These are phyloP conservation scores for Sisymbrium irio DNA, from an alignment of 345 rosid genomes.

Conservation along the genomic window DNA sequence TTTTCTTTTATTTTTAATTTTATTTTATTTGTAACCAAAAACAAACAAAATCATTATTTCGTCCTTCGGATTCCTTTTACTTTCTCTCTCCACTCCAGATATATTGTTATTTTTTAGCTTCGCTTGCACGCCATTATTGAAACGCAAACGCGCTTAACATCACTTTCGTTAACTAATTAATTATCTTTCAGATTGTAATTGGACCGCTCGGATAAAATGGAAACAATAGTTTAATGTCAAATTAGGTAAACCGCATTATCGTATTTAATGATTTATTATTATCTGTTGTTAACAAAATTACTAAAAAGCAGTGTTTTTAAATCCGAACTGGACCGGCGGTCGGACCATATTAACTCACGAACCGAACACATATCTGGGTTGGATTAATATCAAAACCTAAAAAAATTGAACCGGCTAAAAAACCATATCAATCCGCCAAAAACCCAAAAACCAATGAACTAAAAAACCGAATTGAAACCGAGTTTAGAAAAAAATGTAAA, in stretches of 20 bases:
- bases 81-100: neutral
- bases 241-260: constrained; percentile 19
- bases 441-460: too few species aligned
- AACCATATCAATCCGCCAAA: too few species aligned
- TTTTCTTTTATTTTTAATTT: neutral
- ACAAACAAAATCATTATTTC: constrained; percentile 23
- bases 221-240: constrained; percentile 6
- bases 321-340: too few species aligned
- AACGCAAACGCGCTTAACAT: constrained; percentile 31
- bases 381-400: too few species aligned
- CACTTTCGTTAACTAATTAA: constrained; percentile 12
- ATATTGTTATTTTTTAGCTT: constrained; percentile 9
- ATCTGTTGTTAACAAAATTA: neutral
- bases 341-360: too few species aligned
- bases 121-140: constrained; percentile 31
- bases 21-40: neutral
- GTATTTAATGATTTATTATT: neutral
- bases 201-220: neutral
- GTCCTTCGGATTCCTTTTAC: constrained; percentile 6
- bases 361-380: too few species aligned
- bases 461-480: too few species aligned
- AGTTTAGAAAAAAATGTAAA: too few species aligned
- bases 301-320: too few species aligned
- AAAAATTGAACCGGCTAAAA: too few species aligned
- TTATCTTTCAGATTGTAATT: neutral